A percentile compares a stretch with the other conserved stretches of the same genome.
phyloP scores from a whole-genome alignment of 345 rosid genomes.

The Jatropha curcas region DNA sequence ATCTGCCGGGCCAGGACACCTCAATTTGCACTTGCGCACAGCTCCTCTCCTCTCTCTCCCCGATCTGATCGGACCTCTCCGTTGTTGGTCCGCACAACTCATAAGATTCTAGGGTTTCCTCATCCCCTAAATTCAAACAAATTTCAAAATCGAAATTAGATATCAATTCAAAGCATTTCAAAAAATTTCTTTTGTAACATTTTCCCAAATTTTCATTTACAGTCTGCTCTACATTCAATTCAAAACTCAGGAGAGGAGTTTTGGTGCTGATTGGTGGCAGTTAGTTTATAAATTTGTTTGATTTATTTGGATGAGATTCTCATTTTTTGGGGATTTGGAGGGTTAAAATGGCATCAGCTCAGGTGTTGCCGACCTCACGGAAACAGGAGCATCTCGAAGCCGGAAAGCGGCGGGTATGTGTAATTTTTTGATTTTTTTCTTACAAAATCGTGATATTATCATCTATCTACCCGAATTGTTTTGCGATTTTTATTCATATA shows the following conservation, averaged over 20 bases:
- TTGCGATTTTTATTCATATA: too few relatives aligned
- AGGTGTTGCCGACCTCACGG: conserved; percentile 69
- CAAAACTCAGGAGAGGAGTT: too few relatives aligned
- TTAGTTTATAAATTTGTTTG: background rate
- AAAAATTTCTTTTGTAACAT: too few relatives aligned
- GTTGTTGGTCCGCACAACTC: background rate
- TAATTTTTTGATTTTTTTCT: background rate
- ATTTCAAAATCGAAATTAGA: background rate
- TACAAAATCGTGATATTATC: background rate
- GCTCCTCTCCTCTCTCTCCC: background rate
- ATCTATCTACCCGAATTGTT: background rate
- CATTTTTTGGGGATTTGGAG: conserved; percentile 7
- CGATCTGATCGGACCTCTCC: background rate
- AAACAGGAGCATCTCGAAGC: conserved; percentile 88
- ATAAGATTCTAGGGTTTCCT: conserved; percentile 7
- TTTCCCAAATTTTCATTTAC: background rate
- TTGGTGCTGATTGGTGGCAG: background rate
- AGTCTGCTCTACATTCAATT: background rate
- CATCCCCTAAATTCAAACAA: background rate
- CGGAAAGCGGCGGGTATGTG: conserved; percentile 84
- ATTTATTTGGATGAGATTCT: background rate
- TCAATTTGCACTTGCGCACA: background rate
- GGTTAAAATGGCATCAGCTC: conserved; percentile 88
- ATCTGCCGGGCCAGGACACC: background rate
- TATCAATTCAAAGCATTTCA: too few relatives aligned